Conservation (phyloP, 345 rosid species). For the Ricinus communis region DNA sequence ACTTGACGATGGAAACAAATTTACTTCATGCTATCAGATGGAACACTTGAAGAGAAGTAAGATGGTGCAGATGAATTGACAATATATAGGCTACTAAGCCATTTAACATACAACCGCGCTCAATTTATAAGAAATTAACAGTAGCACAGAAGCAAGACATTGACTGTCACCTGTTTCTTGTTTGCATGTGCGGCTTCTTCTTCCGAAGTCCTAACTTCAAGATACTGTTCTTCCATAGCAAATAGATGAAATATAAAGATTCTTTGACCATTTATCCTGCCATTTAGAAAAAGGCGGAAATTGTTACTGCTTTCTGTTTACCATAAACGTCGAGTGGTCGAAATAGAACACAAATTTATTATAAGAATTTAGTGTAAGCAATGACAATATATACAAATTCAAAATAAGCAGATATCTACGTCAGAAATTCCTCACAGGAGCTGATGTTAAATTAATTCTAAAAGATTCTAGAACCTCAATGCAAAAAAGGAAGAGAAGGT, state of each 20-base stretch:
- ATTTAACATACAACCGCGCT: neutral
- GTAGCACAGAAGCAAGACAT: neutral
- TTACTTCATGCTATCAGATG: neutral
- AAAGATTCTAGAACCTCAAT: neutral
- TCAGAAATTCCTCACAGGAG: too few species aligned
- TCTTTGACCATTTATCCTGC: conserved; percentile 43
- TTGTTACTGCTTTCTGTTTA: neutral
- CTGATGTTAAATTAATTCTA: neutral
- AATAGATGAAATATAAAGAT: conserved; percentile 37
- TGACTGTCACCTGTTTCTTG: conserved; percentile 12
- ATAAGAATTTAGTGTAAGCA: neutral
- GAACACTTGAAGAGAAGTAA: neutral
- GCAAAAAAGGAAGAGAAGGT: too few species aligned
- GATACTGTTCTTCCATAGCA: conserved; percentile 41
- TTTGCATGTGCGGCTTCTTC: conserved; percentile 15
- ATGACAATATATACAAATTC: neutral
- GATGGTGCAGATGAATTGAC: neutral
- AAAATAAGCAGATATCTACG: neutral
- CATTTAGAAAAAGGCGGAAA: neutral
- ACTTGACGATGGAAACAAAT: too few species aligned
- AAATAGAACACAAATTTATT: neutral
- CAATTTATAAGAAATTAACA: neutral
- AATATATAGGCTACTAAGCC: neutral
- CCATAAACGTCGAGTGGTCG: too few species aligned
- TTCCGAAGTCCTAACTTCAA: conserved; percentile 15